Conservation (phyloP, 768 basidiomycete species). For the Russula dissimulans region DNA sequence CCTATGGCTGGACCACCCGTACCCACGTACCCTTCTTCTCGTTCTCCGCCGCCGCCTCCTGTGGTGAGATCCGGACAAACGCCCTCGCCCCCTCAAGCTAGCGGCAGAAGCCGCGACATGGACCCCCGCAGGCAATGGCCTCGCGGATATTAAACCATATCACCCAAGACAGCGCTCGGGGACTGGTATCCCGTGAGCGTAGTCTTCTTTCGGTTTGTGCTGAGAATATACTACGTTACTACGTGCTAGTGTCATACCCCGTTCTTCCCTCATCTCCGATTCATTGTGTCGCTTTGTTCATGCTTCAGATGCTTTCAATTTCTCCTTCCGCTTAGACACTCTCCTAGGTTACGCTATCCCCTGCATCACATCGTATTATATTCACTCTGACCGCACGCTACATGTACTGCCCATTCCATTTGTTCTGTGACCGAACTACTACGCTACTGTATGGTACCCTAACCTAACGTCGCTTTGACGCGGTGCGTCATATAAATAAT, state of each 20-base stretch:
- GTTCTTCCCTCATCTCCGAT: slow-evolving; percentile 16
- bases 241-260: slow-evolving; percentile 15
- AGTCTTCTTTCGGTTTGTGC: slow-evolving; percentile 7
- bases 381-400: background rate
- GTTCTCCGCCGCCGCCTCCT: slow-evolving; percentile 4
- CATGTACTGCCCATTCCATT: slow-evolving; percentile 4
- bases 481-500: slow-evolving; percentile 6
- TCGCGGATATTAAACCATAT: slow-evolving; percentile 16
- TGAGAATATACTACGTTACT: slow-evolving; percentile 11
- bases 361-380: slow-evolving; percentile 6
- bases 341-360: background rate
- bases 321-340: background rate
- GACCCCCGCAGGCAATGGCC: slow-evolving; percentile 13
- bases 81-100: slow-evolving; percentile 9
- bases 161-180: slow-evolving; percentile 9
- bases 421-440: background rate
- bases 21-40: slow-evolving; percentile 5
- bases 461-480: slow-evolving; percentile 7
- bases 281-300: slow-evolving; percentile 10
- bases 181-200: slow-evolving; percentile 9
- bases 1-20: slow-evolving; percentile 6
- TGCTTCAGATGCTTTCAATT: slow-evolving; percentile 5
- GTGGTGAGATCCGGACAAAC: slow-evolving; percentile 8
- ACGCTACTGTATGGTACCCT: slow-evolving; percentile 11
- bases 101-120: slow-evolving; percentile 6